Percentiles rank a stretch among this genome's conserved stretches.
These are phyloP conservation scores for Suillus occidentalis DNA, from an alignment of 768 basidiomycete genomes.

Conservation along the genomic window DNA sequence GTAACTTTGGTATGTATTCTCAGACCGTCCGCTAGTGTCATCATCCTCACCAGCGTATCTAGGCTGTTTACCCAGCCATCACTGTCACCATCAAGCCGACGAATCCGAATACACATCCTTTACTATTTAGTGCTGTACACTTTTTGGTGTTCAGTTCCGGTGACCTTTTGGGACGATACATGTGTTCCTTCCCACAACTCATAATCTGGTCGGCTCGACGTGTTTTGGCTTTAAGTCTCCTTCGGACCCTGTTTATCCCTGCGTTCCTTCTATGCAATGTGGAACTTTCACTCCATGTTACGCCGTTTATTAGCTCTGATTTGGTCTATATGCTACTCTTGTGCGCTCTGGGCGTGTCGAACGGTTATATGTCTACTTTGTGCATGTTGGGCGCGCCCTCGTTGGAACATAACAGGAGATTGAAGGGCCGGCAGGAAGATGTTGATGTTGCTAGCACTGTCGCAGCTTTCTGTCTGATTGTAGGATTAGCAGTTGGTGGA, in stretches of 20 bases:
- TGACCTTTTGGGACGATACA: slow-evolving; percentile 68
- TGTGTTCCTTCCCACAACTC: slow-evolving; percentile 64
- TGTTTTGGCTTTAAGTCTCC: slow-evolving; percentile 61
- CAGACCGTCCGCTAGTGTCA: not conserved
- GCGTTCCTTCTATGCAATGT: slow-evolving; percentile 89
- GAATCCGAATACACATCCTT: slow-evolving; percentile 65
- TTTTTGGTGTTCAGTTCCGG: slow-evolving; percentile 76
- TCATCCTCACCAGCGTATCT: slow-evolving; percentile 10
- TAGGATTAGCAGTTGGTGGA: slow-evolving; percentile 75
- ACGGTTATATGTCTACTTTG: slow-evolving; percentile 76
- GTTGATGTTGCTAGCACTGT: slow-evolving; percentile 86
- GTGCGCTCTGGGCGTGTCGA: slow-evolving; percentile 71
- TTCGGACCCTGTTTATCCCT: slow-evolving; percentile 81
- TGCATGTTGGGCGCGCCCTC: slow-evolving; percentile 86
- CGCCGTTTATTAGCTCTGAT: slow-evolving; percentile 74
- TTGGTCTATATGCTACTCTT: slow-evolving; percentile 72
- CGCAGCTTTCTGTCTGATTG: slow-evolving; percentile 74
- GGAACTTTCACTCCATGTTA: slow-evolving; percentile 38
- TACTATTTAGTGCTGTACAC: slow-evolving; percentile 79
- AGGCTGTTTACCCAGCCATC: slow-evolving; percentile 89
- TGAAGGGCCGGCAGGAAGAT: slow-evolving; percentile 70
- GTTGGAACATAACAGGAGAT: slow-evolving; percentile 70
- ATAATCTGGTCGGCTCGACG: slow-evolving; percentile 68
- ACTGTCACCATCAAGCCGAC: slow-evolving; percentile 74
- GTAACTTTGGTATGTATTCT: slow-evolving; percentile 69